Conservation (phyloP, 2,329 filamentous ascomycete species). For the Penicillium nordicum region DNA sequence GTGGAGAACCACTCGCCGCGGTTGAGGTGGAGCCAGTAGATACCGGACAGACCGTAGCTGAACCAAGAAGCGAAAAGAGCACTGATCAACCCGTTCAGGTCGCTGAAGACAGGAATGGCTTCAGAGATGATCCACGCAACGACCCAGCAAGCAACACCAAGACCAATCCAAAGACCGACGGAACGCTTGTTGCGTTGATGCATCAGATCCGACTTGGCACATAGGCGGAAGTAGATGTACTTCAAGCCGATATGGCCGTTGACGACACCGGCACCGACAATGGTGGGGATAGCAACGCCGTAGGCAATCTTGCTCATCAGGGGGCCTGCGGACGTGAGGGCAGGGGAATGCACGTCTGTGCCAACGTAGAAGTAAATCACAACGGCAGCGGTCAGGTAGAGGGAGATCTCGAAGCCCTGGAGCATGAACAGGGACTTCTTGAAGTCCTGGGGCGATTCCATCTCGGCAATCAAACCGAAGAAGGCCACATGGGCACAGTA, state of each 20-base stretch:
- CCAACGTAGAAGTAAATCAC: slow-evolving; percentile 68
- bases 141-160: slow-evolving; percentile 57
- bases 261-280: slow-evolving; percentile 67
- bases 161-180: slow-evolving; percentile 57
- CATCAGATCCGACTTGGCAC: slow-evolving; percentile 55
- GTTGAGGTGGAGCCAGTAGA: slow-evolving; percentile 52
- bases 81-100: slow-evolving; percentile 59
- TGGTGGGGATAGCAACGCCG: slow-evolving; percentile 66
- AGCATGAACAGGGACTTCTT: slow-evolving; percentile 61
- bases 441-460: slow-evolving; percentile 59
- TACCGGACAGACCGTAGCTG: slow-evolving; percentile 41
- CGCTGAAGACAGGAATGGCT: slow-evolving; percentile 66
- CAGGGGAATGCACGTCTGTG: slow-evolving; percentile 59
- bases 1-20: slow-evolving; percentile 40
- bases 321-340: slow-evolving; percentile 59
- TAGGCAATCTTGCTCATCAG: slow-evolving; percentile 62
- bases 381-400: slow-evolving; percentile 64
- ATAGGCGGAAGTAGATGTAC: slow-evolving; percentile 63
- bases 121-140: slow-evolving; percentile 66
- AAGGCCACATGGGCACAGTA: slow-evolving; percentile 67
- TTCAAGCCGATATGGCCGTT: slow-evolving; percentile 65
- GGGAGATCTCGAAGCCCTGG: slow-evolving; percentile 56
- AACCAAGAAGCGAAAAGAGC: slow-evolving; percentile 27
- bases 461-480: slow-evolving; percentile 64
- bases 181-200: slow-evolving; percentile 49